Conservation (phyloP, 331 rosid genomes). For the Quercus lobata region DNA sequence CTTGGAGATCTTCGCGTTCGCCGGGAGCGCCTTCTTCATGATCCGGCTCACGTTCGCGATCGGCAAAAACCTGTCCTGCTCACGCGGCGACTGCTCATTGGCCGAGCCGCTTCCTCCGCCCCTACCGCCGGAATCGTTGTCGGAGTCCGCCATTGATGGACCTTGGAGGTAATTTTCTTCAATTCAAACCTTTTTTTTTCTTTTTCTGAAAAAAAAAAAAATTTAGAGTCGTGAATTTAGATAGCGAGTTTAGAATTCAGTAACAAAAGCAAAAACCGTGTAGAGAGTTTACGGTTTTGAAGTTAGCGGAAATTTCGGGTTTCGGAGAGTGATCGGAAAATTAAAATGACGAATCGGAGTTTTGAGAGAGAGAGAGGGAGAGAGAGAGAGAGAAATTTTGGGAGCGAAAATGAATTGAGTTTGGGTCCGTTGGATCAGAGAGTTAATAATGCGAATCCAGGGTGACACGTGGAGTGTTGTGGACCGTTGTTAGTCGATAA, state of each 20-base stretch:
- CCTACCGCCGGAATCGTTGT: constrained; percentile 75
- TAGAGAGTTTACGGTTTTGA: no score
- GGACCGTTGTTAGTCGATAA: constrained; percentile 60
- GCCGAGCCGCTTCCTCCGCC: constrained; percentile 21
- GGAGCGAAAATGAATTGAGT: constrained; percentile 22
- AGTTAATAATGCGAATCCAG: constrained; percentile 39
- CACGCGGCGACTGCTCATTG: constrained; percentile 62
- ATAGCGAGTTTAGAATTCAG: no score
- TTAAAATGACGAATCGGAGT: not conserved
- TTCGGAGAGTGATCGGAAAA: no score
- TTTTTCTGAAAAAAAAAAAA: no score
- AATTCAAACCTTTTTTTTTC: no score
- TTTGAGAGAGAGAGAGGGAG: not conserved
- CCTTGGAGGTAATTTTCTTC: not conserved
- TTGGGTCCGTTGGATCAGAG: constrained; percentile 47
- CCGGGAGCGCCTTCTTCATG: constrained; percentile 87
- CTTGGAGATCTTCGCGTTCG: constrained; percentile 91
- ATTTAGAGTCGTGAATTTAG: no score
- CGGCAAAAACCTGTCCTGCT: constrained; percentile 78
- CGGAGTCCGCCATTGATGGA: constrained; percentile 76
- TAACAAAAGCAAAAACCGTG: no score
- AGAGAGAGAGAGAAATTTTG: not conserved
- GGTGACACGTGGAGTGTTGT: constrained; percentile 41
- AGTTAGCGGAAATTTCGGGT: no score
- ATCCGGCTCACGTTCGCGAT: constrained; percentile 92